These are phyloP conservation scores for Suillus bovinus DNA, from an alignment of 768 basidiomycete species.

Conservation along the genomic window DNA sequence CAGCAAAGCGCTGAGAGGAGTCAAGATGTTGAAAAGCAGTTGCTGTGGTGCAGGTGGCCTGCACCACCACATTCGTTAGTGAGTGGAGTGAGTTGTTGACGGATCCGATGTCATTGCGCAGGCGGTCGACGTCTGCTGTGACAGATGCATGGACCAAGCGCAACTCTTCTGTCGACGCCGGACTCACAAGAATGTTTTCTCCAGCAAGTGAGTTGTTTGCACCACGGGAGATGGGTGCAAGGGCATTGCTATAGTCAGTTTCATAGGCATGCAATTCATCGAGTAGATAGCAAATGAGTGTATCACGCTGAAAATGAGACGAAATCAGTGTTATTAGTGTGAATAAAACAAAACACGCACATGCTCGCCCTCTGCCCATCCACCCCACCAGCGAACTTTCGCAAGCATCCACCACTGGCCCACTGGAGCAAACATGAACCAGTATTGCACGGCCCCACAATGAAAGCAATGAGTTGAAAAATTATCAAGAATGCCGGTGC, in stretches of 20 bases:
- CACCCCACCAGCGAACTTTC: slow-evolving; percentile 41
- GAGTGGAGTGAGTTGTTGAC: not conserved
- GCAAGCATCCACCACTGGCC: slow-evolving; percentile 37
- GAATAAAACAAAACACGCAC: slow-evolving; percentile 19
- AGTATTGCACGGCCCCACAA: slow-evolving; percentile 29
- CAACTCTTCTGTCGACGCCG: not conserved
- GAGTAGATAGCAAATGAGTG: slow-evolving; percentile 23
- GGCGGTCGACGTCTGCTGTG: not conserved
- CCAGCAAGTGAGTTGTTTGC: not conserved
- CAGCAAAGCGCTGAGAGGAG: not conserved
- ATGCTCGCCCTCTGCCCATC: slow-evolving; percentile 39
- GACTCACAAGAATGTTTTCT: not conserved
- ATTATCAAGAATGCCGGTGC: slow-evolving; percentile 13
- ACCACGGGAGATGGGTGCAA: not conserved
- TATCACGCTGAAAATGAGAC: slow-evolving; percentile 3
- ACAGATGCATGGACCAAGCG: not conserved
- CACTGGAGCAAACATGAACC: slow-evolving; percentile 25
- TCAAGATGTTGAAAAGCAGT: not conserved
- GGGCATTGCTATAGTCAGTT: slow-evolving; percentile 19
- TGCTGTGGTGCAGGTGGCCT: not conserved
- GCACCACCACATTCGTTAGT: not conserved
- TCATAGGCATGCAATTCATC: slow-evolving; percentile 28
- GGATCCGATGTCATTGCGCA: not conserved
- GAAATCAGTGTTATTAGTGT: not conserved
- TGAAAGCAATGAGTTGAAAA: slow-evolving; percentile 30